These are phyloP conservation scores for Chaetomiaceae sp. DNA, from an alignment of 2,329 filamentous ascomycete genomes.

Conservation along the genomic window DNA sequence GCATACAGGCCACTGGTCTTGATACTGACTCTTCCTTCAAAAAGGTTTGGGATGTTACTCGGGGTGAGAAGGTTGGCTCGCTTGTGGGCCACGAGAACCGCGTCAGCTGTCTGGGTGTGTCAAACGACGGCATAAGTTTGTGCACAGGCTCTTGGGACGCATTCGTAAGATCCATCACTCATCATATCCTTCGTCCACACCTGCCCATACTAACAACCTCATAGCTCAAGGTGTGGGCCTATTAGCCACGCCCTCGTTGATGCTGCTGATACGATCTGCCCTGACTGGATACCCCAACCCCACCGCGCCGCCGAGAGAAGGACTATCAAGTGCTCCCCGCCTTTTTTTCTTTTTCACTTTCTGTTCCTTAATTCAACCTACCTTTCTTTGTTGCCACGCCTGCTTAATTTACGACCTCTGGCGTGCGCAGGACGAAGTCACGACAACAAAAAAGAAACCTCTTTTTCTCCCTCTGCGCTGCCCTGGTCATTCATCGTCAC, in stretches of 20 bases:
- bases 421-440: conserved; percentile 46
- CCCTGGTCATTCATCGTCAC: not conserved
- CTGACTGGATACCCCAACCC: conserved; percentile 28
- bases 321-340: conserved; percentile 23
- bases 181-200: not conserved
- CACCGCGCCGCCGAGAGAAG: conserved; percentile 24
- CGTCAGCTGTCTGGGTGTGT: conserved; percentile 96
- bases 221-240: conserved; percentile 85
- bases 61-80: conserved; percentile 94
- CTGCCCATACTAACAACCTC: conserved; percentile 27
- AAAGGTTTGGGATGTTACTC: conserved; percentile 95
- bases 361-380: conserved; percentile 36
- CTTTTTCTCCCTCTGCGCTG: conserved; percentile 4
- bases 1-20: not conserved
- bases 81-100: conserved; percentile 97
- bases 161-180: conserved; percentile 60
- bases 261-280: conserved; percentile 25
- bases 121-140: conserved; percentile 97
- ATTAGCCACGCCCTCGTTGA: conserved; percentile 44
- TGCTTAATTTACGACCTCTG: conserved; percentile 38
- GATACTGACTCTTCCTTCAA: conserved; percentile 23
- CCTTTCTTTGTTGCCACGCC: conserved; percentile 26
- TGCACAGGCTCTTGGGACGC: conserved; percentile 99
- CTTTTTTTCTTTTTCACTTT: conserved; percentile 24
- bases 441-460: conserved; percentile 37